Evolutionary conservation across 164 flowering plant species (phyloP), one percentile per base, ranked within the genome.

Genomic region (Echeveria elegans): DNA sequence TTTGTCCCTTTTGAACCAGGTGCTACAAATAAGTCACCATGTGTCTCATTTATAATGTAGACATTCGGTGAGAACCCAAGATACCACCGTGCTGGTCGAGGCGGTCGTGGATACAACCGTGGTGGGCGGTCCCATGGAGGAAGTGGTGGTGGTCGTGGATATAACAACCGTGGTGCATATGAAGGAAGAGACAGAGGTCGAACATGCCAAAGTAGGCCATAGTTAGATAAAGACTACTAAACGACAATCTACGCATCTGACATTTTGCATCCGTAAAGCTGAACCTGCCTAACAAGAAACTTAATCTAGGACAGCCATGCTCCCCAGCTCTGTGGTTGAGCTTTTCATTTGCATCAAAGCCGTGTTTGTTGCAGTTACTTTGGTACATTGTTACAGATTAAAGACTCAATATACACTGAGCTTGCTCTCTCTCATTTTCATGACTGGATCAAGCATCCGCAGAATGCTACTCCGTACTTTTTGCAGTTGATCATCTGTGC

Each of bases 31-130:
- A 40, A 52, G 21, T 34, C 41, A 59, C 1, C 47, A 4, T 31
- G 26, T 60, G 9, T 43, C 40, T 43, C 26, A 18, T 45, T 43
- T 62, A 41, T 6, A 26, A 34, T 72, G 72, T 84, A 88, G 97
- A 88, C 93, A 31, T 88, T 88, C 74, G 96, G 97, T 8, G 84
- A 82, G 61, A 79, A 85, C 66, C 66, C 85, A 21, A 77, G 88
- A 77, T 66, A 81, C 67, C 60, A 53, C 60, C 78, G 87, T 1
- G 91, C 89, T 11, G 86, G 84, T 23, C 77, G 92, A 67, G 89
- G 92, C 71, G 91, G 91, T 18, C 85, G 88, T 52, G 90, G 91
- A 11, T 79, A 77, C 52, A 70, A 53, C 30, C 6, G 24, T 29
- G 16, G 73, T 21, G 83, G 85, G n/a, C n/a, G n/a, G n/a, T n/a